phyloP scores from a whole-genome alignment of 2,329 filamentous ascomycete genomes.

The Aspergillus ochraceoroseus region DNA sequence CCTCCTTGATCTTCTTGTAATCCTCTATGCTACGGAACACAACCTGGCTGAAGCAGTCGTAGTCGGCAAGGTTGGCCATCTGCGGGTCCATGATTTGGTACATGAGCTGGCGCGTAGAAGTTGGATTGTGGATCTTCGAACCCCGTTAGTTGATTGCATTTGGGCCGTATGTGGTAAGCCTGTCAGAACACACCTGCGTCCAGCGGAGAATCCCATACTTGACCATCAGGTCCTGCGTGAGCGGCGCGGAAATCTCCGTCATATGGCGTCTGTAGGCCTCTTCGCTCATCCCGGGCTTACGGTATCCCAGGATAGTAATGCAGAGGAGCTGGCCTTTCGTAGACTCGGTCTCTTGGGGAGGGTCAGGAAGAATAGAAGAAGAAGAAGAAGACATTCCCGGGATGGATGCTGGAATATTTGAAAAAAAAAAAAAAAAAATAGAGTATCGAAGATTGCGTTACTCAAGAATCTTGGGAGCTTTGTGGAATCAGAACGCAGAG shows the following conservation, averaged over 20 bases:
- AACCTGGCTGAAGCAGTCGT: constrained; percentile 50
- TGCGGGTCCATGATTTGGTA: constrained; percentile 43
- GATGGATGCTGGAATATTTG: too few relatives aligned
- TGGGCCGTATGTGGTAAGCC: too few relatives aligned
- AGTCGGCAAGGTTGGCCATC: constrained; percentile 49
- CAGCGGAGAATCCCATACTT: constrained; percentile 49
- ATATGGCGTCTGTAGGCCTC: constrained; percentile 49
- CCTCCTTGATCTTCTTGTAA: constrained; percentile 48
- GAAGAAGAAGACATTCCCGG: too few relatives aligned
- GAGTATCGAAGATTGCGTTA: too few relatives aligned
- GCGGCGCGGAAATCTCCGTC: constrained; percentile 45
- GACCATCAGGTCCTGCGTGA: constrained; percentile 48
- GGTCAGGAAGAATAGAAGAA: background rate
- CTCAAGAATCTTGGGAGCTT: too few relatives aligned
- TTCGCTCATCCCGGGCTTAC: constrained; percentile 47
- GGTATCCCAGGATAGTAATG: constrained; percentile 49
- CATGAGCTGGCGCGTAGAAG: constrained; percentile 40
- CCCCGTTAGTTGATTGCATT: too few relatives aligned
- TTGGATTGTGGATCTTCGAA: constrained; percentile 47
- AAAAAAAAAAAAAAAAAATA: too few relatives aligned
- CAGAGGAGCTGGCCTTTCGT: constrained; percentile 32
- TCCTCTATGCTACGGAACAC: constrained; percentile 45
- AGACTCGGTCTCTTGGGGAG: background rate
- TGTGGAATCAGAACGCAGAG: too few relatives aligned
- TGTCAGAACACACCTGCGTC: constrained; percentile 44